Base-by-base conservation (phyloP, 1,139 yeast genomes). In the Suhomyces taliae region DNA sequence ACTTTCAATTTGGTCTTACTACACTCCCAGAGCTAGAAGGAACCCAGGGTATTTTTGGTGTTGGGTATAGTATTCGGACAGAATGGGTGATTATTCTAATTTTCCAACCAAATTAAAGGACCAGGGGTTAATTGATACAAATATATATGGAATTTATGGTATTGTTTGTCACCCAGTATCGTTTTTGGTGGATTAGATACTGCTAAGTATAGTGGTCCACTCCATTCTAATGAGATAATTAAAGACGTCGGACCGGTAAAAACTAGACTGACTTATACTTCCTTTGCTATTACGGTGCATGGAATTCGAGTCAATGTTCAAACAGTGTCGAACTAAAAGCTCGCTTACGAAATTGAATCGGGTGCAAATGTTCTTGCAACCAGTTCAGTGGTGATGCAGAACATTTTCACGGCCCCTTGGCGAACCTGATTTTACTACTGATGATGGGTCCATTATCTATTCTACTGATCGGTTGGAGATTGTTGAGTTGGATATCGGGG, bases 141-240 rank as follows among this genome's bases (percentile, higher is more conserved):
- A 43, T 5, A 40, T 61, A 37, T 62, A 45, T 46, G 49, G 58
- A 34, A 42, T 63, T 10, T 44, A 57, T 37, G 64, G 64, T 7
- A 40, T 41, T 12, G 26, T 44, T 1, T 36, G 4, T 15, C 43
- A 7, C 49, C 54, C 2, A 43, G 51, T 7, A 47, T 61, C 15
- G 43, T 59, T 0, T 63, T 64, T 51, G 68, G 67, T 8, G 67
- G 63, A 0, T 46, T 64, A n/a, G 59, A 60, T 41, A 14, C 46
- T 0, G 36, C 49, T 11, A 55, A 54, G 11, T 60, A 45, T 45
- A 41, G 41, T 3, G 62, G 55, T 6, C 54, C 60, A 1, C 50
- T 64, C 36, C 46, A 46, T 12, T 59, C 50, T 36, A 54, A 58
- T n/a, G 59, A 62, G 4, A 50, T 63, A 6, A 42, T 50, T 15